These are phyloP conservation scores for Yamagishiella unicocca DNA, from an alignment of 139 green algal genomes.

Conservation along the genomic window DNA sequence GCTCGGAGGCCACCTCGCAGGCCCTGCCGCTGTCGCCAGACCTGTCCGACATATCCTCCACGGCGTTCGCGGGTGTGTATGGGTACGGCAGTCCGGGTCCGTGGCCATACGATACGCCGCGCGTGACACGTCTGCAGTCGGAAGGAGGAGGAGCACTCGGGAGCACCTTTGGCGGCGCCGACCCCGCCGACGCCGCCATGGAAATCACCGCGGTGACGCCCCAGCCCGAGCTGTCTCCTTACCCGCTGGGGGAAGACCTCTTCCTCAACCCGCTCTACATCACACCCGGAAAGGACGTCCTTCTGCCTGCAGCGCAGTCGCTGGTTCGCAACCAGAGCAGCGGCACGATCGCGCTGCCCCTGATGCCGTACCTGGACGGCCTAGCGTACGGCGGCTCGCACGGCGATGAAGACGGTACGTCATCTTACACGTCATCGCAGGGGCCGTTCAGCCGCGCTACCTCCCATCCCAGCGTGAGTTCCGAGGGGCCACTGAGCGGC, in stretches of 20 bases:
- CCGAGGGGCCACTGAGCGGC: too few relatives aligned
- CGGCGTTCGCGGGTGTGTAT: not conserved
- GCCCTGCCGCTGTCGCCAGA: not conserved
- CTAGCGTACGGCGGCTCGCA: not conserved
- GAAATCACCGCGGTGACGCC: too few relatives aligned
- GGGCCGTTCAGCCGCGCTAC: not conserved
- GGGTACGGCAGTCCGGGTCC: not conserved
- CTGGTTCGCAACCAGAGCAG: not conserved
- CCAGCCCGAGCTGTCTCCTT: too few relatives aligned
- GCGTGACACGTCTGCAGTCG: too few relatives aligned
- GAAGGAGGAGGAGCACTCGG: too few relatives aligned
- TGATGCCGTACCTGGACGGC: not conserved
- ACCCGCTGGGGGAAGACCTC: slow-evolving; percentile 7
- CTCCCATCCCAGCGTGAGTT: not conserved
- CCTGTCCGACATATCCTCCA: slow-evolving; percentile 23
- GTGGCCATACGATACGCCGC: not conserved
- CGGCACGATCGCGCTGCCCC: not conserved
- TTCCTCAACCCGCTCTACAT: slow-evolving; percentile 28
- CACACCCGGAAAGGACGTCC: not conserved
- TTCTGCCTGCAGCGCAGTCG: not conserved
- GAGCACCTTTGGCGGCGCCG: too few relatives aligned
- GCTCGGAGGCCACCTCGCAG: not conserved
- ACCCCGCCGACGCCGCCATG: too few relatives aligned
- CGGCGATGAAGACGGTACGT: not conserved
- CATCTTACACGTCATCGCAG: not conserved